These are phyloP conservation scores for Mycogone perniciosa DNA, from an alignment of 2,329 filamentous ascomycete species.

Conservation along the genomic window DNA sequence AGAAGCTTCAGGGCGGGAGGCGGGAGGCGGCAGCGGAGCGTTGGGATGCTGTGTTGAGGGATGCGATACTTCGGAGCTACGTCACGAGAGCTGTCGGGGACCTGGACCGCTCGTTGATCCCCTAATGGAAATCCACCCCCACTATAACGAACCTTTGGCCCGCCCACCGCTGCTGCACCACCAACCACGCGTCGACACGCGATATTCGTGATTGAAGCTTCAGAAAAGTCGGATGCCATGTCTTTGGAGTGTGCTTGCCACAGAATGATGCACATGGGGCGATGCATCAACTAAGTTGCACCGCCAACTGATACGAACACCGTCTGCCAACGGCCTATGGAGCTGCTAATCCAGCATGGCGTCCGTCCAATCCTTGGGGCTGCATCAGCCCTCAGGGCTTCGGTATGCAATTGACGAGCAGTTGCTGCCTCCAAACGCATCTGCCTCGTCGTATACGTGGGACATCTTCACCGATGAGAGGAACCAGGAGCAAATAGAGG, in stretches of 20 bases:
- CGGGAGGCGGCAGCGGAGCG: neutral
- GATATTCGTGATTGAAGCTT: neutral
- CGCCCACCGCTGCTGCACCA: neutral
- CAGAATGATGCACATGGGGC: neutral
- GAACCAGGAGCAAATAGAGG: constrained; percentile 48
- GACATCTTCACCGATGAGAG: constrained; percentile 46
- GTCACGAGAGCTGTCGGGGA: constrained; percentile 23
- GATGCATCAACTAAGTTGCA: neutral
- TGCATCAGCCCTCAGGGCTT: constrained; percentile 81
- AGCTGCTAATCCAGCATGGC: constrained; percentile 58
- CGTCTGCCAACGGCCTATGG: constrained; percentile 25
- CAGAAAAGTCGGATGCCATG: neutral
- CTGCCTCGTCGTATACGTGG: constrained; percentile 68
- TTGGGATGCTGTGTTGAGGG: neutral
- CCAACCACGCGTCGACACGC: constrained; percentile 10
- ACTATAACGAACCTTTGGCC: constrained; percentile 4
- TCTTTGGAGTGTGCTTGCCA: neutral
- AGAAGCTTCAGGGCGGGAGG: neutral
- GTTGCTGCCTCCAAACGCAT: constrained; percentile 62
- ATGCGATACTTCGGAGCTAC: constrained; percentile 23
- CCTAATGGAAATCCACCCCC: constrained; percentile 6
- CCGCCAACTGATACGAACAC: neutral
- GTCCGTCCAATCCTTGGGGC: constrained; percentile 79
- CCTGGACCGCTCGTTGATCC: neutral
- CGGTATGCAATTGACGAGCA: constrained; percentile 77